Percentiles rank a stretch among this genome's conserved stretches.
Conservation (phyloP, 345 rosid genomes). For the Corchorus olitorius region DNA sequence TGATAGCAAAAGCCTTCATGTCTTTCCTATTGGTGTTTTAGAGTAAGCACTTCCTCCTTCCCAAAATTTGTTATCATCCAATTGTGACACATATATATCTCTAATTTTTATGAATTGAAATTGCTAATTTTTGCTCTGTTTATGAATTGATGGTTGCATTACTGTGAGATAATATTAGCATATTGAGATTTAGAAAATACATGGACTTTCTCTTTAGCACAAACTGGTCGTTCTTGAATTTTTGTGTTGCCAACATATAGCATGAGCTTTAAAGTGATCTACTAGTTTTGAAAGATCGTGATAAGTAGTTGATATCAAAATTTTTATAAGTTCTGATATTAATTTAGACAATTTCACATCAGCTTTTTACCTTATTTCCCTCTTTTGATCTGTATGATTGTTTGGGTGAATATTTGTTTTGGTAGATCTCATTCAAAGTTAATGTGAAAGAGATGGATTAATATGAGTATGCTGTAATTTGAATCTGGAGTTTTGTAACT, state of each 20-base stretch:
- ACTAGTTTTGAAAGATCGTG: not conserved
- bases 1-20: conserved; percentile 85
- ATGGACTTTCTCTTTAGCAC: not conserved
- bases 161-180: no score
- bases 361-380: not conserved
- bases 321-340: not conserved
- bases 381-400: not conserved
- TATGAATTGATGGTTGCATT: not conserved
- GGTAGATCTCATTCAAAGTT: not conserved
- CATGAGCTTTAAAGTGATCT: not conserved
- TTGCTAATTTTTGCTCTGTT: no score
- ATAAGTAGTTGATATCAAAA: not conserved
- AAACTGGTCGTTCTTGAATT: not conserved
- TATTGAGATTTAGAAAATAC: not conserved
- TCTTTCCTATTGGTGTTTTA: conserved; percentile 80
- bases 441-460: not conserved
- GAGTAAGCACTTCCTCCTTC: conserved; percentile 51
- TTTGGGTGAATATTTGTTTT: not conserved
- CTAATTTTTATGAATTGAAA: not conserved
- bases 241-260: not conserved
- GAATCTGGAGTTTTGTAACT: not conserved
- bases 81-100: not conserved
- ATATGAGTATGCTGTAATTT: not conserved
- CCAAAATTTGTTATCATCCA: not conserved
- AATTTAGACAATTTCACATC: not conserved